Base-by-base conservation (phyloP, 768 basidiomycete genomes). In the Leccinum uliginosum region DNA sequence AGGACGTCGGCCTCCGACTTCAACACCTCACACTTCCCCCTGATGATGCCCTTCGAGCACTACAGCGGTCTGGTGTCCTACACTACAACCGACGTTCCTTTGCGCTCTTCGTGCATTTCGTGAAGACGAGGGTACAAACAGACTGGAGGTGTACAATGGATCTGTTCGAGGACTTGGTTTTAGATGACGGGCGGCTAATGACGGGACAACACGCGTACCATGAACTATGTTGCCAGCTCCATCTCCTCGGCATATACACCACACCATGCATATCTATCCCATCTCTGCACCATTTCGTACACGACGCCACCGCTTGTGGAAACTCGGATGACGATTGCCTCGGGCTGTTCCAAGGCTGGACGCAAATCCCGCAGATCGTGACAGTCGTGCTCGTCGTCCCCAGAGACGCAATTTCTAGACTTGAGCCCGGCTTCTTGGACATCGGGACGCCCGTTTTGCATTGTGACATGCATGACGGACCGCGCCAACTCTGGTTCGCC, bases 31-130 rank as follows among this genome's bases (percentile, higher is more conserved):
- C 35, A 24, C 30, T 54, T 11, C 53, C 58, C 0, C 30, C 21
- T 0, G 30, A 38, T 21, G 26, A 34, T 1, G 26, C 27, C 35
- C 6, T 51, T 11, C 38, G 15, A 1, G 15, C 4, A 10, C 53
- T 69, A 6, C 24, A 29, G 29, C 49, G 27, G 7, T 61, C 53
- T 0, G 59, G 55, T 14, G 26, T 72, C 19, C 34, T 76, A 17
- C 80, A 79, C 54, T 83, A 86, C 57, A 73, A 64, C 23, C 76
- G 84, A 9, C 72, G 72, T 29, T 77, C 74, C 27, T 83, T 84
- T 53, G 80, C 71, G 0, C 56, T 72, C 0, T 67, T 86, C 35
- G 71, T 84, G 8, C 68, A 68, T 24, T 56, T 77, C 8, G 68
- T 80, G 11, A 75, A 74, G 56, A 66, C 64, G n/a, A 66, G 72